Evolutionary conservation across 108 stramenopile species (phyloP).

Genomic region (Seminavis robusta): DNA sequence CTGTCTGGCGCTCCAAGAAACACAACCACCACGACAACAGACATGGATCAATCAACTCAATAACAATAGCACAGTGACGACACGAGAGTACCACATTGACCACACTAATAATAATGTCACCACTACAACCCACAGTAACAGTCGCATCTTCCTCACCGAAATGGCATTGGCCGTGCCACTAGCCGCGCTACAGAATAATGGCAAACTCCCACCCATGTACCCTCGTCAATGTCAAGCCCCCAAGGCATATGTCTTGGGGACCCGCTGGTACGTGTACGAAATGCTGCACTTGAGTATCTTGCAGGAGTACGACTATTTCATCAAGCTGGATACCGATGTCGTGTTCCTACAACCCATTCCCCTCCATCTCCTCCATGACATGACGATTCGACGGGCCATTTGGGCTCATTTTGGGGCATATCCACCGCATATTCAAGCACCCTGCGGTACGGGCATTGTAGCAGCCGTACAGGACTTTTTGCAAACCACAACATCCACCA

Average conservation of each 20-base stretch:
- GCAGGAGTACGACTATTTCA: conserved; percentile 14
- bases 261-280: conserved; percentile 6
- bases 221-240: not conserved
- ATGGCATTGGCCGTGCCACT: too few relatives aligned
- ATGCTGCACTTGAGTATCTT: conserved; percentile 9
- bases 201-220: too few relatives aligned
- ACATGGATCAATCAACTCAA: too few relatives aligned
- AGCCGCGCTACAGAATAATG: too few relatives aligned
- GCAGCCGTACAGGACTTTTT: conserved; percentile 1
- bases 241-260: conserved; percentile 1
- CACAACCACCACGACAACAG: too few relatives aligned
- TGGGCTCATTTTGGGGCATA: conserved; percentile 10
- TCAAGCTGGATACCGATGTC: conserved; percentile 14
- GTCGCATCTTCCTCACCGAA: too few relatives aligned
- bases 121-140: too few relatives aligned
- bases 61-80: too few relatives aligned
- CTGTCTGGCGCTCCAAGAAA: too few relatives aligned
- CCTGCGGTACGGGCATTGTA: conserved; percentile 1
- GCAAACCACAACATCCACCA: not conserved
- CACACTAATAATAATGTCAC: too few relatives aligned
- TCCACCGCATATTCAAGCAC: not conserved
- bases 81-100: too few relatives aligned
- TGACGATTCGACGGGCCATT: conserved; percentile 2
- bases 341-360: not conserved
- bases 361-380: conserved; percentile 12